Percentiles rank a stretch among this genome's conserved stretches.
Evolutionary conservation across 345 rosid genomes (phyloP).

Genomic region (Cochlearia excelsa): DNA sequence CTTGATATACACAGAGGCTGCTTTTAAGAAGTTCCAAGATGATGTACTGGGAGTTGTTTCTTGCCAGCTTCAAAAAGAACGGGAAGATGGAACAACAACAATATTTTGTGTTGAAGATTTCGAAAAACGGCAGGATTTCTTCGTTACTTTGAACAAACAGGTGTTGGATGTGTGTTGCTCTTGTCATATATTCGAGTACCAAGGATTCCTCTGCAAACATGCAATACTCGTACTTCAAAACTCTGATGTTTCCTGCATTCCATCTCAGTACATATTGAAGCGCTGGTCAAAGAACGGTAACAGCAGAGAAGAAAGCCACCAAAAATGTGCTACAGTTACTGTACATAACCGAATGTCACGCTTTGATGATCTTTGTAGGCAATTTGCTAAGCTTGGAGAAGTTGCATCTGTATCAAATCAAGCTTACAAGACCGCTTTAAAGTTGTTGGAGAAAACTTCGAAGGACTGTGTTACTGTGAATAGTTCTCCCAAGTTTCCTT

Average conservation of each 20-base stretch:
- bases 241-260: slow-evolving; percentile 41
- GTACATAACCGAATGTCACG: slow-evolving; percentile 37
- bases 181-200: slow-evolving; percentile 45
- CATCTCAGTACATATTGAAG: slow-evolving; percentile 43
- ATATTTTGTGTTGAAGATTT: slow-evolving; percentile 47
- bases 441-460: slow-evolving; percentile 38
- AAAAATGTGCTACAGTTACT: slow-evolving; percentile 21
- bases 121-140: slow-evolving; percentile 41
- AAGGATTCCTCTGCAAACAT: slow-evolving; percentile 51
- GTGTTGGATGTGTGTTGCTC: slow-evolving; percentile 41
- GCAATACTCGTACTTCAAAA: slow-evolving; percentile 47
- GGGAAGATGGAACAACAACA: slow-evolving; percentile 34
- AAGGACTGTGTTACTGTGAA: slow-evolving; percentile 37
- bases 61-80: slow-evolving; percentile 46
- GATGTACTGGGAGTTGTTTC: slow-evolving; percentile 53
- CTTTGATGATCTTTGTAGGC: slow-evolving; percentile 44
- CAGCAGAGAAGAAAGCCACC: slow-evolving; percentile 30
- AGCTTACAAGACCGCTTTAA: slow-evolving; percentile 42
- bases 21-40: slow-evolving; percentile 51
- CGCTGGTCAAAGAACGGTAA: slow-evolving; percentile 40
- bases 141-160: slow-evolving; percentile 38
- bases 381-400: slow-evolving; percentile 44
- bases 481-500: slow-evolving; percentile 34
- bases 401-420: slow-evolving; percentile 48
- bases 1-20: slow-evolving; percentile 42